phyloP scores from a whole-genome alignment of 352 stramenopile genomes.

The Aphanomyces invadans region DNA sequence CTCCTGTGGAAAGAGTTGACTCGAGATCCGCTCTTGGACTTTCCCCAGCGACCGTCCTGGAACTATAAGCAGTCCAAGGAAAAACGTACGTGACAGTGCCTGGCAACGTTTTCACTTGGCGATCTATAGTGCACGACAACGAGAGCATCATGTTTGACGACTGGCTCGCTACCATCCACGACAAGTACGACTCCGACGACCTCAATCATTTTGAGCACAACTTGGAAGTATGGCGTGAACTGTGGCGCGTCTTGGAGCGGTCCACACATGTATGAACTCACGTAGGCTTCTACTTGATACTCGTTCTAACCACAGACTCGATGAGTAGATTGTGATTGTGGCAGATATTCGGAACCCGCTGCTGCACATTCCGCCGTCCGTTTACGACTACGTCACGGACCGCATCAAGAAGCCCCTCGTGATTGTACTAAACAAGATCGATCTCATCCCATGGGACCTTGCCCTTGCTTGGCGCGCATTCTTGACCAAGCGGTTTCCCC shows the following conservation, averaged over 20 bases:
- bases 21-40: constrained; percentile 59
- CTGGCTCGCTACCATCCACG: constrained; percentile 79
- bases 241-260: constrained; percentile 26
- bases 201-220: constrained; percentile 29
- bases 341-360: constrained; percentile 27
- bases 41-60: constrained; percentile 61
- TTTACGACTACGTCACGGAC: constrained; percentile 72
- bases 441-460: constrained; percentile 55
- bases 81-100: constrained; percentile 40
- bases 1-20: constrained; percentile 52
- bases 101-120: neutral
- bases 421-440: constrained; percentile 81
- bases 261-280: constrained; percentile 35
- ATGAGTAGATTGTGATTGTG: constrained; percentile 27
- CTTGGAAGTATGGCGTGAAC: constrained; percentile 27
- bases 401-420: constrained; percentile 69
- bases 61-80: constrained; percentile 80
- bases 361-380: constrained; percentile 48
- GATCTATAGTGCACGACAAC: constrained; percentile 52
- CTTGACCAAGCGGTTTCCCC: constrained; percentile 51
- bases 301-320: neutral
- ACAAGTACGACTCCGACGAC: constrained; percentile 73
- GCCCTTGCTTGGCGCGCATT: constrained; percentile 63
- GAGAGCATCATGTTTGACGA: constrained; percentile 80
- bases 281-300: neutral